Evolutionary conservation across 2,329 filamentous ascomycete genomes (phyloP), one percentile per base, ranked within the genome.

Genomic region (Hypoxylon sp.): DNA sequence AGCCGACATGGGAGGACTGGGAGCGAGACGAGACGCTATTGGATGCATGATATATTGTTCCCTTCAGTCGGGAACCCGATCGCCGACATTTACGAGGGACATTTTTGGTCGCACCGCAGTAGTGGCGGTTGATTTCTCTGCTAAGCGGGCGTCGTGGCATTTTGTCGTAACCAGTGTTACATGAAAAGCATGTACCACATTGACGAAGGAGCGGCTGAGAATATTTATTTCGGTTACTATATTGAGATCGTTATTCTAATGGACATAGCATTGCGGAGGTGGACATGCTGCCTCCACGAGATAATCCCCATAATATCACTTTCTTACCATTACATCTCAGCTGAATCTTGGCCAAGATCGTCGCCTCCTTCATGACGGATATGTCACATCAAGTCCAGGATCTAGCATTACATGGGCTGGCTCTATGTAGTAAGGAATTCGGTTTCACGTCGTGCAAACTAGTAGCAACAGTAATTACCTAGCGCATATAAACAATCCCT

Each of bases 1-100:
- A 75, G 60, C 78, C 82, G 11, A 75, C 74, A 27, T 87, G 84
- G 68, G 76, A 83, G 45, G 76, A 78, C 17, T 78, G 76, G 57
- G 77, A 78, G 11, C 70, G 73, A 36, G 66, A 69, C 44, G 71
- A 75, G 43, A 59, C 49, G 54, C 60, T 61, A 52, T 60, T 57
- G 37, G 51, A 53, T 25, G 35, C 19, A 35, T 59, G 42, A 59
- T 35, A 40, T 49, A 34, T 41, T 26, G 21, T 19, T 36, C 12
- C 26, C 20, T 8, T 38, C 13, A 30, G 12, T 23, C n/a, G 23
- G 36, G 37, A 29, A 15, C 17, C 8, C 17, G 32, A 27, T 49
- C 12, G 12, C 34, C 16, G 15, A 25, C 21, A 20, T 23, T 29
- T 45, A 52, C 37, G 45, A 46, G 31, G 36, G 46, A 48, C 45